phyloP scores from a whole-genome alignment of 129 eudicot species.

The Heracleum sosnowskyi region DNA sequence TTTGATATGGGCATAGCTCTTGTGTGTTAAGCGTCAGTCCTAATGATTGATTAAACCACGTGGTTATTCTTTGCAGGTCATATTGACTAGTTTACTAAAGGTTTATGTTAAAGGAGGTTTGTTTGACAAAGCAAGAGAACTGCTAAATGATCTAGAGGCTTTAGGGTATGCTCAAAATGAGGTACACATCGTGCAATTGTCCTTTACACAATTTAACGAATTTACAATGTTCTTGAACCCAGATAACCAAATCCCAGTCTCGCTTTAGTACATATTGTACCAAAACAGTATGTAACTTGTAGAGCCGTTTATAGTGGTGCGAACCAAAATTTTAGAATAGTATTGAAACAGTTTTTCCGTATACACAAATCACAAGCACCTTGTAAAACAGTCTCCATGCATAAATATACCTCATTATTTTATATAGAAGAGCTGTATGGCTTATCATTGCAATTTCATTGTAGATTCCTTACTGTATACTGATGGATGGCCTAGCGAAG shows the following conservation, averaged over 20 bases:
- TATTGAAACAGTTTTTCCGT: background rate
- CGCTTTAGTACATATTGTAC: background rate
- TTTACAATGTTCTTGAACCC: background rate
- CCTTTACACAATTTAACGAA: background rate
- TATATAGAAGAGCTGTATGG: constrained; percentile 7
- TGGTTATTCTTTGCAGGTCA: constrained; percentile 53
- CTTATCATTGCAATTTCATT: constrained; percentile 11
- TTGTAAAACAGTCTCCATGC: background rate
- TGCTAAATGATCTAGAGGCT: constrained; percentile 62
- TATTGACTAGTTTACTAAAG: constrained; percentile 73
- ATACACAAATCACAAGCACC: background rate
- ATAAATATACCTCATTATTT: background rate
- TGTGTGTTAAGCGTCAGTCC: background rate
- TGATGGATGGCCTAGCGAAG: constrained; percentile 90
- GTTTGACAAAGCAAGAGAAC: constrained; percentile 69
- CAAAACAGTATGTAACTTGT: background rate
- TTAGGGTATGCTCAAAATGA: constrained; percentile 80
- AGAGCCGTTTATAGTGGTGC: background rate
- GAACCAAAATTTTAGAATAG: background rate
- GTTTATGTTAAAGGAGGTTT: constrained; percentile 84
- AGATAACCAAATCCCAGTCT: background rate
- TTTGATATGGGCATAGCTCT: background rate
- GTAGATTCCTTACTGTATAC: constrained; percentile 92
- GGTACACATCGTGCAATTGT: constrained; percentile 31
- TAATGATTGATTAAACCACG: background rate